A percentile compares a stretch with the other conserved stretches of the same genome.
Evolutionary conservation across 768 basidiomycete genomes (phyloP).

Genomic region (Lepiota venenata): DNA sequence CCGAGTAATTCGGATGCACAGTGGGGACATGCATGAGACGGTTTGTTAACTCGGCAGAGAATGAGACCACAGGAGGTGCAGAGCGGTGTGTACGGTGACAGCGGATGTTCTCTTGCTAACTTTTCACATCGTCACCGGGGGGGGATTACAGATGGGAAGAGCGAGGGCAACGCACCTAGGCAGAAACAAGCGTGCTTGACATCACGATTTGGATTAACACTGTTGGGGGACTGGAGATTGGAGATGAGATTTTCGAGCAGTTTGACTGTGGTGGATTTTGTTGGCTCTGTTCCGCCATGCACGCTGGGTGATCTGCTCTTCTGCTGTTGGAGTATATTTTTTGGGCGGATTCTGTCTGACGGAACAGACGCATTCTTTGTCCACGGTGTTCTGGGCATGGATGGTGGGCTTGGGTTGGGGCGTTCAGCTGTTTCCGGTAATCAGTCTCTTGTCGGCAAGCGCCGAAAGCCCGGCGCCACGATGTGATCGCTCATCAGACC

Average conservation of each 20-base stretch:
- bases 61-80: conserved; percentile 60
- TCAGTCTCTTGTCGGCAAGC: neutral
- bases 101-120: conserved; percentile 50
- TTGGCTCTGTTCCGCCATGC: conserved; percentile 24
- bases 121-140: neutral
- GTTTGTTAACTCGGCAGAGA: conserved; percentile 56
- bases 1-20: conserved; percentile 42
- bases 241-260: conserved; percentile 43
- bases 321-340: conserved; percentile 19
- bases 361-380: conserved; percentile 40
- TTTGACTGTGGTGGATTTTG: conserved; percentile 48
- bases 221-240: conserved; percentile 32
- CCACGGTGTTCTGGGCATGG: conserved; percentile 43
- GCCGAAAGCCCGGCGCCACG: conserved; percentile 1
- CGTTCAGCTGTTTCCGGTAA: neutral
- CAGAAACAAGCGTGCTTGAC: conserved; percentile 70
- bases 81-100: conserved; percentile 55
- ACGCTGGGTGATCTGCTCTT: conserved; percentile 33
- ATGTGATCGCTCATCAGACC: conserved; percentile 7
- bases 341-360: conserved; percentile 50
- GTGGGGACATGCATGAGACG: conserved; percentile 51
- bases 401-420: too few species aligned
- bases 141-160: neutral
- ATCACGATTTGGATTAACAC: conserved; percentile 34
- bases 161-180: conserved; percentile 39